phyloP scores from a whole-genome alignment of 768 basidiomycete species.

The Amanita exitialis region DNA sequence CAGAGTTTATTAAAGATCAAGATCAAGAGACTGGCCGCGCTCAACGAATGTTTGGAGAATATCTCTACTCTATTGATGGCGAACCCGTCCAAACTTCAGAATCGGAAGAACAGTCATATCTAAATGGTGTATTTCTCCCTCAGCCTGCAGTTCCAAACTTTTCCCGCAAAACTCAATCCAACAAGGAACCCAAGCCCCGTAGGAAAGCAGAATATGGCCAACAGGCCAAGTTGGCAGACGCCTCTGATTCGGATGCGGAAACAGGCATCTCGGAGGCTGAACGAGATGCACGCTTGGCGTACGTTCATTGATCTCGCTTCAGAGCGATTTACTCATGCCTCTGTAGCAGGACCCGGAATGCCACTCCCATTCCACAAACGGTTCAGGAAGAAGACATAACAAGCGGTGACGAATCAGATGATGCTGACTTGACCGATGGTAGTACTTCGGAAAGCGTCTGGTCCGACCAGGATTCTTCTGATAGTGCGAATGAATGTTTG shows the following conservation, averaged over 20 bases:
- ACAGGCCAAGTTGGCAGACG: slow-evolving; percentile 15
- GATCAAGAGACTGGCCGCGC: slow-evolving; percentile 63
- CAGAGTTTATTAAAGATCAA: slow-evolving; percentile 58
- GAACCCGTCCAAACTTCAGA: not conserved
- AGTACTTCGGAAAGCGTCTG: slow-evolving; percentile 37
- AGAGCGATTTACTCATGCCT: not conserved
- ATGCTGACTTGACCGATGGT: slow-evolving; percentile 56
- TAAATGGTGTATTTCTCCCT: slow-evolving; percentile 40
- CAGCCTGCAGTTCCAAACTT: slow-evolving; percentile 18
- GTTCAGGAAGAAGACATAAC: slow-evolving; percentile 35
- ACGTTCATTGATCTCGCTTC: slow-evolving; percentile 16
- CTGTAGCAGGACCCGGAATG: slow-evolving; percentile 41
- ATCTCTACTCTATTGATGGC: slow-evolving; percentile 7
- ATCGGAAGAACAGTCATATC: slow-evolving; percentile 16
- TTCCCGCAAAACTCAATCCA: not conserved
- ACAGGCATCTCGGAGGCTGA: slow-evolving; percentile 54
- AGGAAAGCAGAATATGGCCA: not conserved
- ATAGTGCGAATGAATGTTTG: not conserved
- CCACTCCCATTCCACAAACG: slow-evolving; percentile 24
- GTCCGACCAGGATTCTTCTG: slow-evolving; percentile 25
- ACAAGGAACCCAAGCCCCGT: not conserved
- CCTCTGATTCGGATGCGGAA: slow-evolving; percentile 62
- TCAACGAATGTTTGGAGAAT: slow-evolving; percentile 32
- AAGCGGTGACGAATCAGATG: slow-evolving; percentile 73
- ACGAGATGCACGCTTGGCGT: slow-evolving; percentile 68